Base-by-base conservation (phyloP, 108 stramenopile genomes). In the Fistulifera pelliculosa region DNA sequence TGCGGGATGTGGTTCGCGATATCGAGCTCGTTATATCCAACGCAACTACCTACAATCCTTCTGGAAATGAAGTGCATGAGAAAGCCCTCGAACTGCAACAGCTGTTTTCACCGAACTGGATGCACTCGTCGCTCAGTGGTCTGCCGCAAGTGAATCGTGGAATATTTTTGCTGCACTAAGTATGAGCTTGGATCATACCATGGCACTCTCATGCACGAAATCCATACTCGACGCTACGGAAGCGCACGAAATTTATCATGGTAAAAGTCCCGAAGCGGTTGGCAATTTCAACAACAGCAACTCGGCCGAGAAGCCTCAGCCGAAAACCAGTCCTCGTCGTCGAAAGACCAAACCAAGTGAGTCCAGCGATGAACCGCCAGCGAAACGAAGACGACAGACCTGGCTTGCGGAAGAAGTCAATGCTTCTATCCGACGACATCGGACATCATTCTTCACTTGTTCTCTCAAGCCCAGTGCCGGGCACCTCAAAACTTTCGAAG, bases 1-100 rank as follows among this genome's bases (percentile, higher is more conserved):
- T 81, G 12, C 42, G 60, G 1, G 73, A 75, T 19, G 58, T 90
- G 47, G 71, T 83, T 21, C 43, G 49, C 14, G 90, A 95, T 64
- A 70, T 95, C 0, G 56, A 79, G 14, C 73, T 93, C 5, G 68
- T 79, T 55, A 82, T 91, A 38, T 35, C 53, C 16, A 95, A 95
- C 60, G 94, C 91, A 27, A 82, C 65, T 74, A 50, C 17, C 13
- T 95, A 81, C 69, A 95, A 95, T 66, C 94, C 94, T 0, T 56
- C 64, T 5, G 81, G 76, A 18, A 87, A 95, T 61, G 68, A 68
- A 27, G 80, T 94, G 19, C 80, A 88, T 67, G 19, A 41, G 27
- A 60, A 71, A 38, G 89, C 88, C 11, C 18, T 17, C 10, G 70
- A 77, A 49, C 72, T 94, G n/a, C 19, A 22, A 45, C 35, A 61